Evolutionary conservation across 1,139 yeast genomes (phyloP).

Genomic region (Candida sanyaensis): DNA sequence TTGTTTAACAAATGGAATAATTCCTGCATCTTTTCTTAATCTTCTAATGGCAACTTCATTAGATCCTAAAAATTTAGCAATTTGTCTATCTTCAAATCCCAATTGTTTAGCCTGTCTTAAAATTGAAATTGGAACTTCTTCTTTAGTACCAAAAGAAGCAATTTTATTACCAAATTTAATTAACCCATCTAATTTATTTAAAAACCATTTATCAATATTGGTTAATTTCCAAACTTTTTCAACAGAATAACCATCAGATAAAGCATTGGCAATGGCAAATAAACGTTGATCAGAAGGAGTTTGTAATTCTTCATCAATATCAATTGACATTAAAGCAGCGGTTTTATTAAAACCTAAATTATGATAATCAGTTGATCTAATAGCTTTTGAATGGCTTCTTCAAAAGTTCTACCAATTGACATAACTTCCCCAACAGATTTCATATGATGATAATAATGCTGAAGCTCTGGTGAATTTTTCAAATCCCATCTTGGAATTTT

Average conservation of each 20-base stretch:
- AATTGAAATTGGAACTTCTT: slow-evolving; percentile 38
- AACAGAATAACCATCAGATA: slow-evolving; percentile 83
- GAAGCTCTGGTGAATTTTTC: slow-evolving; percentile 60
- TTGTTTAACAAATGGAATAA: slow-evolving; percentile 91
- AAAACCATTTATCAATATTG: slow-evolving; percentile 95
- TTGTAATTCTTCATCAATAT: slow-evolving; percentile 76
- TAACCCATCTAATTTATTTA: slow-evolving; percentile 76
- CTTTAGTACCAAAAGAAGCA: slow-evolving; percentile 58
- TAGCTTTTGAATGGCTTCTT: slow-evolving; percentile 97
- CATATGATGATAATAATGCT: slow-evolving; percentile 56
- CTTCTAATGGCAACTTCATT: slow-evolving; percentile 91
- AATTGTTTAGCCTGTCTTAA: slow-evolving; percentile 83
- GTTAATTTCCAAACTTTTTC: slow-evolving; percentile 89
- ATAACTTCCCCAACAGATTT: slow-evolving; percentile 99
- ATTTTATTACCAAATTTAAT: slow-evolving; percentile 69
- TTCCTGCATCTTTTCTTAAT: slow-evolving; percentile 73
- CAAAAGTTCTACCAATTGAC: slow-evolving; percentile 98
- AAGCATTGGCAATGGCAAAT: slow-evolving; percentile 97
- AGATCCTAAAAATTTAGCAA: slow-evolving; percentile 85
- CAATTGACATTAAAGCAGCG: slow-evolving; percentile 23
- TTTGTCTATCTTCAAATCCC: slow-evolving; percentile 95
- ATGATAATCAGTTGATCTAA: slow-evolving; percentile 95
- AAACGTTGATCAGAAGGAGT: slow-evolving; percentile 98
- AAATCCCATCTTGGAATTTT: slow-evolving; percentile 99
- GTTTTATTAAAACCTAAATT: slow-evolving; percentile 80